phyloP scores from a whole-genome alignment of 805 yeast genomes.

The Hanseniaspora osmophila region DNA sequence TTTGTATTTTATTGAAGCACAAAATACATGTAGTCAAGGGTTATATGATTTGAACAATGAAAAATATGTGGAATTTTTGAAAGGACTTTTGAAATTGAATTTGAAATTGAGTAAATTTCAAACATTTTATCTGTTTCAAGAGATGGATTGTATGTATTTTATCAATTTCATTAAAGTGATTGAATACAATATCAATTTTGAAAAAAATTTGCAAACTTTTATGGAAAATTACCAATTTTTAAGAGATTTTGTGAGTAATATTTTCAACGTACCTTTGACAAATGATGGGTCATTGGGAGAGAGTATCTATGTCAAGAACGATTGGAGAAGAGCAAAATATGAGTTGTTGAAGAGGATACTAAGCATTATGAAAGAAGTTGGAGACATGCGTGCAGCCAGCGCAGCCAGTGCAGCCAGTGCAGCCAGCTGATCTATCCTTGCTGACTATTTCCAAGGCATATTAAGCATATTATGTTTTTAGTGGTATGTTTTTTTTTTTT shows the following conservation, averaged over 20 bases:
- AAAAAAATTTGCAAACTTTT: not conserved
- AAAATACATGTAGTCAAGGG: not conserved
- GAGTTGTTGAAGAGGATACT: not conserved
- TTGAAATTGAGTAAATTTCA: slow-evolving; percentile 1
- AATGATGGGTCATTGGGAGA: not conserved
- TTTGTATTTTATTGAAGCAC: slow-evolving; percentile 1
- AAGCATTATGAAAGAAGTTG: not conserved
- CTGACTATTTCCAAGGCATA: too few species aligned
- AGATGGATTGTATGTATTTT: not conserved
- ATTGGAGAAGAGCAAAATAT: not conserved
- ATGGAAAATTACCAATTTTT: not conserved
- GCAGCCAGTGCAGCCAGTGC: too few species aligned
- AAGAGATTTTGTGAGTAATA: not conserved
- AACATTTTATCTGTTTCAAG: not conserved
- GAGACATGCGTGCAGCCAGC: not conserved
- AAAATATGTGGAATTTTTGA: slow-evolving; percentile 3
- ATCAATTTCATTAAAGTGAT: not conserved
- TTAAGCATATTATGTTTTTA: too few species aligned
- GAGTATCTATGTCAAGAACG: not conserved
- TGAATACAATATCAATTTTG: not conserved
- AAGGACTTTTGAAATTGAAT: slow-evolving; percentile 1
- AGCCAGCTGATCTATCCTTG: too few species aligned
- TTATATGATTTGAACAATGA: slow-evolving; percentile 1
- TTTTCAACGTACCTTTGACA: not conserved
- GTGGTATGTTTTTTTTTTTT: too few species aligned